Evolutionary conservation across 1,284 basidiomycete genomes (phyloP), one percentile per base, ranked within the genome.

Genomic region (Microstroma glucosiphilum): DNA sequence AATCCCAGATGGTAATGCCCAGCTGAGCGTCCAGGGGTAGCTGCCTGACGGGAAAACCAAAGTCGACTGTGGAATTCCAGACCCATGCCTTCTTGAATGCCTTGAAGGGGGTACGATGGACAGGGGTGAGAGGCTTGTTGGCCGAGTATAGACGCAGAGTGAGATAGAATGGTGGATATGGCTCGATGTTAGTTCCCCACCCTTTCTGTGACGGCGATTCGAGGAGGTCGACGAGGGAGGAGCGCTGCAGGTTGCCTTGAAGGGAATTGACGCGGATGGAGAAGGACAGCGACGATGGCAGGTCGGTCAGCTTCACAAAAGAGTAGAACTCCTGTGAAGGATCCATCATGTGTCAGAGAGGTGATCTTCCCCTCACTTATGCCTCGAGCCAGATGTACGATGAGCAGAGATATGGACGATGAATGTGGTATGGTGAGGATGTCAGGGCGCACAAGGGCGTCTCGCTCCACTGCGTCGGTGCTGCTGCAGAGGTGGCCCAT

Each of bases 1-100:
- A 91, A 76, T 97, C 92, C 88, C 92, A 96, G 21, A 97, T 87
- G 0, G 94, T 97, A 75, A 97, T 90, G 0, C 89, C 88, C 60
- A 98, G 84, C 71, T 96, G 92, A 0, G 92, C 87, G 72, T 83
- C 88, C 40, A 92, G 82, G 0, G 92, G 91, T 4, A 98, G 83
- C 72, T 96, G 92, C 59, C 91, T 89, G 66, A 96, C 94, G 60
- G 54, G 57, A 21, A 40, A 26, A n/a, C 51, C 64, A 60, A 49
- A 40, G 42, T 42, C 46, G 19, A 59, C 15, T 6, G 61, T 21
- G 25, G 25, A 51, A n/a, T 57, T 46, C 21, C 40, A 67, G 57
- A 40, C 26, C 58, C 40, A 30, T 11, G 13, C 19, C 17, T 63
- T 86, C 80, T 89, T 90, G 83, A 96, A 96, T 15, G 89, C 85